Evolutionary conservation across 108 stramenopile species (phyloP).

Genomic region (Cyclotella choctawhatcheeana): DNA sequence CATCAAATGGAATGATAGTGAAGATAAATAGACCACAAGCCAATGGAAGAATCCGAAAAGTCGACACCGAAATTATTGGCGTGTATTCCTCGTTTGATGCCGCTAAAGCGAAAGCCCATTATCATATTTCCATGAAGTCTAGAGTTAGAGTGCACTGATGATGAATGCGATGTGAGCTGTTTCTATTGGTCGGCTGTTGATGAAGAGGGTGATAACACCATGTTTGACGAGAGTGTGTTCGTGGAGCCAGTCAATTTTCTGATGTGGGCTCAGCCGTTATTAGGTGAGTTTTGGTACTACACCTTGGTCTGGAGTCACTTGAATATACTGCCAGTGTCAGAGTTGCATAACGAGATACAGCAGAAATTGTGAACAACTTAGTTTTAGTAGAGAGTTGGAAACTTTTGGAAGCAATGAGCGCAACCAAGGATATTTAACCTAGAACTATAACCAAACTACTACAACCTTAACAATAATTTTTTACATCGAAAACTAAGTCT

Average conservation of each 20-base stretch:
- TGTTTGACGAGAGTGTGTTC: slow-evolving; percentile 10
- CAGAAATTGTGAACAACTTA: too few relatives aligned
- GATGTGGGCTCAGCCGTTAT: too few relatives aligned
- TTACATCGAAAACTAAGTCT: too few relatives aligned
- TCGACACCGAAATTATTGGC: neutral
- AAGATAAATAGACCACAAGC: neutral
- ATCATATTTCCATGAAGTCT: neutral
- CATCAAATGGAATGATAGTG: neutral
- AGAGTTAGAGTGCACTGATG: slow-evolving; percentile 6
- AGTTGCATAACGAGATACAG: too few relatives aligned
- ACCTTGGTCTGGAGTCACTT: too few relatives aligned
- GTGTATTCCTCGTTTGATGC: neutral
- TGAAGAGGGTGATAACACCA: neutral
- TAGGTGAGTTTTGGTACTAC: too few relatives aligned
- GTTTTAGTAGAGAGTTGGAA: too few relatives aligned
- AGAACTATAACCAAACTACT: too few relatives aligned
- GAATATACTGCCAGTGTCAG: too few relatives aligned
- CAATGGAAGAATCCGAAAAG: slow-evolving; percentile 3
- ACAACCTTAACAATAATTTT: too few relatives aligned
- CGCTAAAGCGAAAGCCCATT: neutral
- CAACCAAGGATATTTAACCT: too few relatives aligned
- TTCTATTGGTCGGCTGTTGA: neutral
- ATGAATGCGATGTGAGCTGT: neutral
- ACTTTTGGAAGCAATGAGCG: too few relatives aligned
- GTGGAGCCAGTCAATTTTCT: neutral